These are phyloP conservation scores for Sporothrix curviconia DNA, from an alignment of 2,329 filamentous ascomycete species.

Conservation along the genomic window DNA sequence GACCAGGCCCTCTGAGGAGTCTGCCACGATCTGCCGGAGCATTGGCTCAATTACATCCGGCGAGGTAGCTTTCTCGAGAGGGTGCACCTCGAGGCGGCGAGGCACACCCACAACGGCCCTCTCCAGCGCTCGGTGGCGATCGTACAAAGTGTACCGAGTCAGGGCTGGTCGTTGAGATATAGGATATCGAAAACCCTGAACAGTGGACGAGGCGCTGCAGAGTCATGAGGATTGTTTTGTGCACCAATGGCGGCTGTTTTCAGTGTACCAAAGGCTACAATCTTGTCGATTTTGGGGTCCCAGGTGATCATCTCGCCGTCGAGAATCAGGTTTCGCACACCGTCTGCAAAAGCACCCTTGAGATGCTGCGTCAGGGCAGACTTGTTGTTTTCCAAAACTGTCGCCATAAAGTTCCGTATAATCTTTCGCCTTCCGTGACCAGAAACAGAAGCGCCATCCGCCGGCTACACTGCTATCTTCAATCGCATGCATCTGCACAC, in stretches of 20 bases:
- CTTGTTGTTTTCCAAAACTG: slow-evolving; percentile 63
- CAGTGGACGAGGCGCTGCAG: slow-evolving; percentile 63
- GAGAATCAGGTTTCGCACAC: slow-evolving; percentile 79
- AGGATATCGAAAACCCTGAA: slow-evolving; percentile 88
- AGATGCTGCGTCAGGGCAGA: slow-evolving; percentile 76
- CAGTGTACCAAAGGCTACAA: slow-evolving; percentile 83
- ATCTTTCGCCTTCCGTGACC: slow-evolving; percentile 93
- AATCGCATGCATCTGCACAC: slow-evolving; percentile 93
- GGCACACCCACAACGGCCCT: slow-evolving; percentile 62
- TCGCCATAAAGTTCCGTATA: slow-evolving; percentile 92
- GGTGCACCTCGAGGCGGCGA: slow-evolving; percentile 76
- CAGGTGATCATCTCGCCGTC: slow-evolving; percentile 99
- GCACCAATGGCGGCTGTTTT: slow-evolving; percentile 84
- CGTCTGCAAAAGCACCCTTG: slow-evolving; percentile 65
- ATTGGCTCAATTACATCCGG: slow-evolving; percentile 70
- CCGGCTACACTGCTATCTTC: slow-evolving; percentile 62
- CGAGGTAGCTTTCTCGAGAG: slow-evolving; percentile 58
- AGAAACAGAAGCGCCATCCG: slow-evolving; percentile 73
- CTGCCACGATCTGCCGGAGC: slow-evolving; percentile 75
- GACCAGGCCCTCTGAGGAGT: slow-evolving; percentile 83
- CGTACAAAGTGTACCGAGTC: slow-evolving; percentile 74
- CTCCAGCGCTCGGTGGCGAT: slow-evolving; percentile 69
- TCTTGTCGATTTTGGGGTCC: slow-evolving; percentile 78
- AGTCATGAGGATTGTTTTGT: slow-evolving; percentile 62
- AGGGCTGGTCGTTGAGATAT: slow-evolving; percentile 74